Evolutionary conservation across 768 basidiomycete species (phyloP).

Genomic region (Termitomyces sp.): DNA sequence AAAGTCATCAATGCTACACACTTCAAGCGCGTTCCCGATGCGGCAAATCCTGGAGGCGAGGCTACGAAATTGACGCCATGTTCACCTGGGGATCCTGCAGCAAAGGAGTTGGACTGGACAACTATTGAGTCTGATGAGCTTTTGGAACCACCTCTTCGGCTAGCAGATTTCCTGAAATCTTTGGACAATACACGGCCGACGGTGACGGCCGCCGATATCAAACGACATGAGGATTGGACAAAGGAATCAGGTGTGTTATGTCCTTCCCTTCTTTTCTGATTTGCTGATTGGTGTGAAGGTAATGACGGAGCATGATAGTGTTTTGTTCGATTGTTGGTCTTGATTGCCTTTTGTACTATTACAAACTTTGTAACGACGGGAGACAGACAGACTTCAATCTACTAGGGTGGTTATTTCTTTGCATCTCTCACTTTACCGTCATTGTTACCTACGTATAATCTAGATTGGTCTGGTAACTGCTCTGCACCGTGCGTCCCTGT

Average conservation of each 20-base stretch:
- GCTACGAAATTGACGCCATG: slow-evolving; percentile 84
- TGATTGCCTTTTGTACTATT: not conserved
- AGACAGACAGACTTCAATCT: not conserved
- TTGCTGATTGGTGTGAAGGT: slow-evolving; percentile 5
- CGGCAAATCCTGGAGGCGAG: slow-evolving; percentile 17
- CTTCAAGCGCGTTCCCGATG: slow-evolving; percentile 61
- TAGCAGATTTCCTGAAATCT: slow-evolving; percentile 79
- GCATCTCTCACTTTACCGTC: slow-evolving; percentile 1
- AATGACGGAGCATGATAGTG: slow-evolving; percentile 13
- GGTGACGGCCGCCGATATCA: slow-evolving; percentile 84
- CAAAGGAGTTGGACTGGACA: slow-evolving; percentile 85
- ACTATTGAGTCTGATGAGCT: slow-evolving; percentile 85
- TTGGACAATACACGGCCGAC: slow-evolving; percentile 79
- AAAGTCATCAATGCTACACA: slow-evolving; percentile 95
- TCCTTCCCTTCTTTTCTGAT: not conserved
- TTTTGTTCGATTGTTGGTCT: not conserved
- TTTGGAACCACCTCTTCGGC: slow-evolving; percentile 76
- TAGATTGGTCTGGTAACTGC: not conserved
- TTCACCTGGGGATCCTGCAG: slow-evolving; percentile 86
- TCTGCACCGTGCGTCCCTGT: not conserved
- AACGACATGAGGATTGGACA: slow-evolving; percentile 80
- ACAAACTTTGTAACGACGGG: not conserved
- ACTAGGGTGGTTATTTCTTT: not conserved
- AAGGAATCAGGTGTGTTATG: slow-evolving; percentile 64
- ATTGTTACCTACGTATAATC: not conserved